Percentiles rank a stretch among this genome's conserved stretches.
Conservation (phyloP, 257 asterid genomes). For the Misopates orontium region DNA sequence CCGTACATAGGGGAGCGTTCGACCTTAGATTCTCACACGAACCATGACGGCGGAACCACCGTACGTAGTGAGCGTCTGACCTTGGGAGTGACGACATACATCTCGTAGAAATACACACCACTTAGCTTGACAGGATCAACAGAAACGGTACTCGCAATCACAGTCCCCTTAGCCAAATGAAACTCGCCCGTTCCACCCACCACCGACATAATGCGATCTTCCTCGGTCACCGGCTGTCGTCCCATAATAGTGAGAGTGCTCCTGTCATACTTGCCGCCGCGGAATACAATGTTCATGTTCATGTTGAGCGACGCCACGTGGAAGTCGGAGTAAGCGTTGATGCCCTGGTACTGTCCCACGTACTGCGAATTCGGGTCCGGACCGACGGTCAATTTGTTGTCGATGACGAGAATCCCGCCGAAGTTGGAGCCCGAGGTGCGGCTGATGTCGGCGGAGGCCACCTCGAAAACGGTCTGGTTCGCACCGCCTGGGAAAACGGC, state of each 20-base stretch:
- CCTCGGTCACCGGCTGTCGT: slow-evolving; percentile 20
- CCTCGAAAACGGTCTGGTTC: slow-evolving; percentile 27
- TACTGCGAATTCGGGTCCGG: slow-evolving; percentile 21
- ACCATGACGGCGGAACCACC: no score
- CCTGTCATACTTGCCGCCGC: no score
- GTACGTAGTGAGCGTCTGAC: neutral
- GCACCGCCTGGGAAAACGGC: slow-evolving; percentile 26
- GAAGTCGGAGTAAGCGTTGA: slow-evolving; percentile 25
- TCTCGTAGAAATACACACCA: slow-evolving; percentile 25
- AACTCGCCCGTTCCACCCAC: slow-evolving; percentile 28
- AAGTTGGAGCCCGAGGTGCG: slow-evolving; percentile 21
- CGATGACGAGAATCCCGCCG: slow-evolving; percentile 29
- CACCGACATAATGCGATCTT: slow-evolving; percentile 27
- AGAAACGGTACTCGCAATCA: slow-evolving; percentile 27
- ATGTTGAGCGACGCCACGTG: slow-evolving; percentile 7
- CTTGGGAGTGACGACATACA: slow-evolving; percentile 27
- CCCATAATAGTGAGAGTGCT: slow-evolving; percentile 30
- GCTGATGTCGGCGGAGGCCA: slow-evolving; percentile 21
- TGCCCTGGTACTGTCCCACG: slow-evolving; percentile 31
- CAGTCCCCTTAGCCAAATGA: slow-evolving; percentile 26
- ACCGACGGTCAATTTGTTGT: slow-evolving; percentile 26
- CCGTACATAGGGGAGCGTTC: no score
- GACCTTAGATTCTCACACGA: no score
- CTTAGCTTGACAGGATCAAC: slow-evolving; percentile 16
- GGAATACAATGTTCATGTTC: slow-evolving; percentile 27